Evolutionary conservation across 371 early-diverging fungal genomes (phyloP).

Genomic region (Saksenaea vasiformis): DNA sequence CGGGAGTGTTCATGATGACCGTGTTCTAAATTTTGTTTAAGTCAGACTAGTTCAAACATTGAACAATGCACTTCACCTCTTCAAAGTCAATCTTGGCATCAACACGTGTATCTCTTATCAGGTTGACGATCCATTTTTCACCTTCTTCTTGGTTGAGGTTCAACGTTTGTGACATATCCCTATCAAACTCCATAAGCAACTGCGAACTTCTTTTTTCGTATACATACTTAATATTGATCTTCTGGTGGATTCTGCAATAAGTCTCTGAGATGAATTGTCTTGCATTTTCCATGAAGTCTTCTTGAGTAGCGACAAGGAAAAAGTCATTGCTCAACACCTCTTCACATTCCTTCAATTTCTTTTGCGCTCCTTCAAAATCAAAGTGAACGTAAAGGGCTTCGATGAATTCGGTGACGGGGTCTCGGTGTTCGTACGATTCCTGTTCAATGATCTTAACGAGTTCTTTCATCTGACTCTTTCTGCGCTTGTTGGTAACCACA

Average conservation of each 20-base stretch:
- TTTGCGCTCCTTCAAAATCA: constrained; percentile 93
- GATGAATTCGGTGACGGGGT: constrained; percentile 91
- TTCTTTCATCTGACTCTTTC: constrained; percentile 87
- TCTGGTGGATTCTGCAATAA: constrained; percentile 93
- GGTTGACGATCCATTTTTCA: constrained; percentile 96
- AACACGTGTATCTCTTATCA: constrained; percentile 92
- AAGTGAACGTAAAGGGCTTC: constrained; percentile 86
- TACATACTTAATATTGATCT: constrained; percentile 76
- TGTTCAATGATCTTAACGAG: constrained; percentile 88
- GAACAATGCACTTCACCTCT: constrained; percentile 46
- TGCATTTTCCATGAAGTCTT: constrained; percentile 92
- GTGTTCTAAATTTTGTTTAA: constrained; percentile 61
- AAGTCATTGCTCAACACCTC: constrained; percentile 84
- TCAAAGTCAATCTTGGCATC: constrained; percentile 96
- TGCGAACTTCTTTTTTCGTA: not conserved
- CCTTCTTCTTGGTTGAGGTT: constrained; percentile 89
- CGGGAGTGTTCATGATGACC: constrained; percentile 87
- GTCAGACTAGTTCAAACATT: not conserved
- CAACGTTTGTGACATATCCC: constrained; percentile 78
- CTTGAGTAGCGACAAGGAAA: constrained; percentile 80
- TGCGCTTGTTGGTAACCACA: constrained; percentile 87
- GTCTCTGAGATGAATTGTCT: constrained; percentile 93
- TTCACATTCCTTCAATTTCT: constrained; percentile 87
- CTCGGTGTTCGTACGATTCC: constrained; percentile 79
- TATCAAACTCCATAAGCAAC: constrained; percentile 15